Conservation (phyloP, 2,329 filamentous ascomycete genomes). For the Colletotrichum orbiculare region DNA sequence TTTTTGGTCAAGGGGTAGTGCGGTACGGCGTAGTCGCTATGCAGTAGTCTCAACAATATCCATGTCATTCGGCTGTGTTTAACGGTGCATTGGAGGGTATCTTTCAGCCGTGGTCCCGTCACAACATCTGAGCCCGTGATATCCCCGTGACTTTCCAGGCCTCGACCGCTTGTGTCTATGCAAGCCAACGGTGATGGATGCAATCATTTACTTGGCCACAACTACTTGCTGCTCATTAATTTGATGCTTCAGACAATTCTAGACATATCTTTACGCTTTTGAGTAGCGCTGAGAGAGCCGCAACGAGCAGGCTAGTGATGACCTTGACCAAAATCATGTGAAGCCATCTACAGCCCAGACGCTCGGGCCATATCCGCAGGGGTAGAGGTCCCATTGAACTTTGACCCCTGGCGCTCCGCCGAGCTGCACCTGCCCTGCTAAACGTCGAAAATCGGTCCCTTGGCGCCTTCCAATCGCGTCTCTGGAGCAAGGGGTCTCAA, state of each 20-base stretch:
- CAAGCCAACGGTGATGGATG: too few species aligned
- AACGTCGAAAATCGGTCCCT: background rate
- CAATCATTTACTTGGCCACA: too few species aligned
- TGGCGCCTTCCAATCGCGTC: conserved; percentile 26
- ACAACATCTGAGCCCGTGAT: too few species aligned
- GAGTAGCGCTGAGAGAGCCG: background rate
- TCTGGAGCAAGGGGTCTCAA: conserved; percentile 10
- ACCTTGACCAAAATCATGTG: too few species aligned
- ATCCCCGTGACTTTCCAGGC: too few species aligned
- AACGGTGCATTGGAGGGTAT: too few species aligned
- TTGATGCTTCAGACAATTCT: too few species aligned
- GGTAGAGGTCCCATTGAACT: conserved; percentile 16
- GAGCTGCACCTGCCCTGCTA: conserved; percentile 12
- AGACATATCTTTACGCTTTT: too few species aligned
- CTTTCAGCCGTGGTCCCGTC: too few species aligned
- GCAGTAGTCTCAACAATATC: conserved; percentile 15
- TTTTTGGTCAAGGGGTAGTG: conserved; percentile 58
- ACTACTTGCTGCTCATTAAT: too few species aligned
- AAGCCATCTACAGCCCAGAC: background rate
- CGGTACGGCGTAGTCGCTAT: background rate
- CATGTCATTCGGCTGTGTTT: background rate
- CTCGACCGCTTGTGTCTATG: too few species aligned
- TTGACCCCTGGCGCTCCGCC: conserved; percentile 12
- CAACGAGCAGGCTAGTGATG: too few species aligned
- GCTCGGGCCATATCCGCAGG: conserved; percentile 16